Evolutionary conservation across 1,139 yeast genomes (phyloP), one percentile per base, ranked within the genome.

Genomic region (Pichia sorboxylosa): DNA sequence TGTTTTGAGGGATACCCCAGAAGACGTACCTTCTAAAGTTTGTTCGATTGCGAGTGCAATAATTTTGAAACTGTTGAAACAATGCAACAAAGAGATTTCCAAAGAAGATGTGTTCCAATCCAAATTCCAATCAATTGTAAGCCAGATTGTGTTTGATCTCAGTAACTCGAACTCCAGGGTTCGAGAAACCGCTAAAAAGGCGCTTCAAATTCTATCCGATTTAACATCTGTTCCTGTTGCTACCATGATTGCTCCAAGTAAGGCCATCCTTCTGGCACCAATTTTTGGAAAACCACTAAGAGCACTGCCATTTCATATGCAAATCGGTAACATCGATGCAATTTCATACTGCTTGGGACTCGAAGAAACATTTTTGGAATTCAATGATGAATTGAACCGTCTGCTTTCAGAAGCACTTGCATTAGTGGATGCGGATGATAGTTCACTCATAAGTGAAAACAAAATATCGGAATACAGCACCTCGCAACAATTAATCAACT

Each of bases 271-370:
- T 28, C 59, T 92, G 30, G 83, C 93, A 1, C 98, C 98, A 7
- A 90, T 92, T 27, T 92, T 90, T 60, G 94, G 95, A 6, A 92
- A 92, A 50, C 99, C 99, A 1, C 60, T 92, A 39, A 67, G 99
- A 41, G 98, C 98, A 0, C 64, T 92, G 40, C 98, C 99, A 0
- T 90, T 92, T 60, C 93, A 96, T 3, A 90, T 87, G 95, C 98
- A 92, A 58, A 90, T 92, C 37, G 98, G 98, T 22, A 87, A 90
- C 54, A 85, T 92, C 40, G 98, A 90, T 57, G 98, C 97, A 1
- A 83, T 92, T 11, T 77, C 94, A 0, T 92, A 78, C 54, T 90
- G 97, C 49, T 61, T 92, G 40, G 74, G 79, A 2, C 64, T 90
- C 31, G 90, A 83, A 7, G 73, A 81, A 40, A 71, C 94, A 0